These are phyloP conservation scores for Azolla pinnata DNA, from an alignment of 75 land plant genomes.

Conservation along the genomic window DNA sequence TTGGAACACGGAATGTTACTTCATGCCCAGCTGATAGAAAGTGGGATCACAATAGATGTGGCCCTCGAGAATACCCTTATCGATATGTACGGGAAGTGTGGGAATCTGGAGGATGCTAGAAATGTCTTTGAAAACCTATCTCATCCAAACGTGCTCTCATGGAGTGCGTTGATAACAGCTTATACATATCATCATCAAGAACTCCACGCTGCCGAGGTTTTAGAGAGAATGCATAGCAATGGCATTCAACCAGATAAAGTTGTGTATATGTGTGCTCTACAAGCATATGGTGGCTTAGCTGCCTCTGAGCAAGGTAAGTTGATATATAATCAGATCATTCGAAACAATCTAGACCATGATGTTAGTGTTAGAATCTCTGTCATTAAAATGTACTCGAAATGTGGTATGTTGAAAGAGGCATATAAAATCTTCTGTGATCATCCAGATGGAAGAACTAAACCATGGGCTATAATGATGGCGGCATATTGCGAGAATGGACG, in stretches of 20 bases:
- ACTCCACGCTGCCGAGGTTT: conserved; percentile 8
- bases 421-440: background rate
- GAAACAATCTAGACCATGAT: background rate
- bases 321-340: conserved; percentile 1
- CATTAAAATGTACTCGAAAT: conserved; percentile 8
- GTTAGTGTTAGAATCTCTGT: background rate
- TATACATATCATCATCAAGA: conserved; percentile 16
- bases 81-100: conserved; percentile 12
- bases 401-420: conserved; percentile 6
- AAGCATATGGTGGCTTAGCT: conserved; percentile 3
- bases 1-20: conserved; percentile 12
- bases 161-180: conserved; percentile 21
- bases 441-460: background rate
- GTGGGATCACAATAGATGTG: conserved; percentile 5
- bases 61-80: conserved; percentile 14
- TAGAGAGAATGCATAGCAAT: conserved; percentile 7
- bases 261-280: background rate
- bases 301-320: background rate
- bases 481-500: background rate
- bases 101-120: conserved; percentile 11
- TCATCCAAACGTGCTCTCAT: conserved; percentile 16
- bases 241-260: conserved; percentile 12
- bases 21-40: conserved; percentile 11
- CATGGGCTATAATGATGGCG: conserved; percentile 1
- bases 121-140: conserved; percentile 20